Evolutionary conservation across 257 asterid genomes (phyloP), one percentile per base, ranked within the genome.

Genomic region (Solanum tarijense): DNA sequence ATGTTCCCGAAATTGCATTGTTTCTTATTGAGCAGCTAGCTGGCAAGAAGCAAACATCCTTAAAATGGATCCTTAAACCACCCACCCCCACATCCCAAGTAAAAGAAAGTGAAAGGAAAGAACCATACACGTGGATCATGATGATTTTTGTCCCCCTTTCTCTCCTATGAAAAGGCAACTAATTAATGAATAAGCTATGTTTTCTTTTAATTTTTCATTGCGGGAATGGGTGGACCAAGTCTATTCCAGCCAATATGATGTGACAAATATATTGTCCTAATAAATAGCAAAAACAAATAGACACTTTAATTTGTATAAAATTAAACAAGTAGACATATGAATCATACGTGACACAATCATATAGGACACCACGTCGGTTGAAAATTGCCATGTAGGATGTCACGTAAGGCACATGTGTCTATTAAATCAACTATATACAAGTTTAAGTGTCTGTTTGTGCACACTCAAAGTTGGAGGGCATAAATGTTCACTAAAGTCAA

Each of bases 101-200:
- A 72, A 34, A 35, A 34, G 81, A 72, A 72, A 32, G 81, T 52
- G 62, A 52, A 52, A 52, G n/a, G 62, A 52, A 52, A 52, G n/a
- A 52, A 18, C 43, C 2, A 34, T 18, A 72, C 43, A 34, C 11
- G 27, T 72, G 81, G 62, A 18, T 52, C 62, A 6, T 72, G 9
- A 72, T 34, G 29, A 9, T 4, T 10, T 72, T 4, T 34, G 7
- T 8, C 1, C 16, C 29, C 46, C 27, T 55, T 89, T 88, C 84
- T 83, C 11, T 69, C 29, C 52, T 82, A 4, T 85, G 89, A 88
- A 85, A 91, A 88, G 91, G 89, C 91, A 90, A 3, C 69, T 36
- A 87, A 32, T 38, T 21, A 60, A 60, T 60, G 29, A 72, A 72
- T 34, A 34, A 34, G 81, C 13, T 73, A 73, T 73, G 27, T 34